Conservation (phyloP, 495 filamentous ascomycete genomes). For the Chaetomium fimeti region DNA sequence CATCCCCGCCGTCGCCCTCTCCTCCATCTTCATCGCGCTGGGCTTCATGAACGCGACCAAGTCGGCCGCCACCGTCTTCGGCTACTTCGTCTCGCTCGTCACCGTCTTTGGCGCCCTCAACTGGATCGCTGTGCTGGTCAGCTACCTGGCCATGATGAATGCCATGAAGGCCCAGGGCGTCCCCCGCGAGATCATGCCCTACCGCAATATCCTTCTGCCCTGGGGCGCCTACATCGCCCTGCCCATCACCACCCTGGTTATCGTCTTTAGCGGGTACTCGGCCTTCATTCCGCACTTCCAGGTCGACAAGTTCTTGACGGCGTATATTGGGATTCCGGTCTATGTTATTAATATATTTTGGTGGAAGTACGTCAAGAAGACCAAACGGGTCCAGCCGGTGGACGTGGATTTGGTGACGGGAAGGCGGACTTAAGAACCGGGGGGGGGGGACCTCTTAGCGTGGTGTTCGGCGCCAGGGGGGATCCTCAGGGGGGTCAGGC, state of each 20-base stretch:
- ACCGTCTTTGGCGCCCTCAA: constrained; percentile 78
- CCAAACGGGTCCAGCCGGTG: constrained; percentile 34
- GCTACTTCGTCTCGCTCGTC: constrained; percentile 81
- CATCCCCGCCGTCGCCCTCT: constrained; percentile 61
- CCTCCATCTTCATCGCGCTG: constrained; percentile 61
- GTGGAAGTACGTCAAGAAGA: constrained; percentile 40
- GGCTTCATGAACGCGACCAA: constrained; percentile 76
- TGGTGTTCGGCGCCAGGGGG: not conserved
- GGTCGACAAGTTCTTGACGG: constrained; percentile 76
- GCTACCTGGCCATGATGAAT: constrained; percentile 75
- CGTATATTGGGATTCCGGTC: constrained; percentile 77
- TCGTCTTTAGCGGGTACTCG: constrained; percentile 74
- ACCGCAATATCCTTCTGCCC: constrained; percentile 68
- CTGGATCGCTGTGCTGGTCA: constrained; percentile 81
- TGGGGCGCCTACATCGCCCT: constrained; percentile 67
- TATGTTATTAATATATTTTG: constrained; percentile 56
- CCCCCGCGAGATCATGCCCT: constrained; percentile 63
- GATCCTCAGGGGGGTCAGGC: not conserved
- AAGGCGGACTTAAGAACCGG: constrained; percentile 22
- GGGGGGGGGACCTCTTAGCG: not conserved
- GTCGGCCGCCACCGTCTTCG: constrained; percentile 67
- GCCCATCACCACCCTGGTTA: constrained; percentile 66
- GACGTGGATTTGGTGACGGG: constrained; percentile 36
- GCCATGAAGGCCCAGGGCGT: constrained; percentile 72
- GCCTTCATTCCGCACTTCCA: constrained; percentile 57